Evolutionary conservation across 2,329 filamentous ascomycete species (phyloP).

Genomic region (Calonectria fujianensis): DNA sequence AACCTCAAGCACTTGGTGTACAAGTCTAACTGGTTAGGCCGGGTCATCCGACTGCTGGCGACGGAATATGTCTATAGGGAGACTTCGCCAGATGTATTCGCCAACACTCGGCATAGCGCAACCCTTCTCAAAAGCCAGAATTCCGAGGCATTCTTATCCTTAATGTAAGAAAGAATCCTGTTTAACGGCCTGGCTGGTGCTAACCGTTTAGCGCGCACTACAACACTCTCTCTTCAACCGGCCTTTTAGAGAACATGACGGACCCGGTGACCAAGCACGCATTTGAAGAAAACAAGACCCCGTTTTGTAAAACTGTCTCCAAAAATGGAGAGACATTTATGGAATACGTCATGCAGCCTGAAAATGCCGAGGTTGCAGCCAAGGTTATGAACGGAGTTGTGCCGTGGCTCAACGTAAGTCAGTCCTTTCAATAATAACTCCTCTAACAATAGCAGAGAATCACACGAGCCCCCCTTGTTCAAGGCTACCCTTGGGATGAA

Average conservation of each 20-base stretch:
- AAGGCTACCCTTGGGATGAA: slow-evolving; percentile 5
- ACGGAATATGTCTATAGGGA: slow-evolving; percentile 11
- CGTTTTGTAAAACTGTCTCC: background rate
- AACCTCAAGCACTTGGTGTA: background rate
- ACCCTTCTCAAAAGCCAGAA: slow-evolving; percentile 1
- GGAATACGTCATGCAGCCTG: background rate
- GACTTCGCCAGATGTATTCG: background rate
- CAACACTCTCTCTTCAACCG: background rate
- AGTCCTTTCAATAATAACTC: background rate
- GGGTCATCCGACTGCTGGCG: slow-evolving; percentile 1
- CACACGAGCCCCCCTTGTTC: background rate
- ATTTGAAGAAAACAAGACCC: background rate
- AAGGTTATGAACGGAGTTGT: background rate
- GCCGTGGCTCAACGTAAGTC: slow-evolving; percentile 4
- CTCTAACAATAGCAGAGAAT: background rate
- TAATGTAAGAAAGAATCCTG: background rate
- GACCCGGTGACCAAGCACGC: background rate
- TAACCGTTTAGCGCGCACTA: background rate
- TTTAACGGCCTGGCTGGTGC: no score
- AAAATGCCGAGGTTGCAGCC: background rate
- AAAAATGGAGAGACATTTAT: slow-evolving; percentile 10
- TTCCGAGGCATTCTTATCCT: background rate
- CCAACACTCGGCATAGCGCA: slow-evolving; percentile 3
- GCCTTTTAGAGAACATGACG: background rate
- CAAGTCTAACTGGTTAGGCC: background rate